Evolutionary conservation across 805 yeast genomes (phyloP).

Genomic region (Candida railenensis): DNA sequence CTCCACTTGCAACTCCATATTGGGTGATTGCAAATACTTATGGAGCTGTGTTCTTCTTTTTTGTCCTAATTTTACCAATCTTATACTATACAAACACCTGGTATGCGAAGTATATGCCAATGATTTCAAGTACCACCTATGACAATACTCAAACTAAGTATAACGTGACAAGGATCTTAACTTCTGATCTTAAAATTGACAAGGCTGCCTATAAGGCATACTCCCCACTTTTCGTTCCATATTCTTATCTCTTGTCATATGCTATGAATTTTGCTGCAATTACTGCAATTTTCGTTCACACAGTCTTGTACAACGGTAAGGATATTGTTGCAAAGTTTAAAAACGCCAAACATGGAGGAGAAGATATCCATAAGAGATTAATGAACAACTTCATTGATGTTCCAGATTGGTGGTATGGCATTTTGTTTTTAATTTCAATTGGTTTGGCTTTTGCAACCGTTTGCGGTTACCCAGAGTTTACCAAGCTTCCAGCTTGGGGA

Average conservation of each 20-base stretch:
- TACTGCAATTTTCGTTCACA: constrained; percentile 9
- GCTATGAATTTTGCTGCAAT: constrained; percentile 13
- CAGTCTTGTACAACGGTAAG: constrained; percentile 16
- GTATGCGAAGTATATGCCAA: constrained; percentile 22
- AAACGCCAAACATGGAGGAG: constrained; percentile 13
- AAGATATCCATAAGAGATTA: constrained; percentile 28
- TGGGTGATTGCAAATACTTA: constrained; percentile 17
- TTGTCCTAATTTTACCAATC: constrained; percentile 20
- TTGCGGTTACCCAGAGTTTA: constrained; percentile 29
- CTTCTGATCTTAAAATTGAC: constrained; percentile 12
- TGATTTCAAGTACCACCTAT: constrained; percentile 15
- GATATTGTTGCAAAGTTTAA: constrained; percentile 15
- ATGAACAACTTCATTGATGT: constrained; percentile 34
- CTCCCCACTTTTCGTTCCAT: constrained; percentile 16
- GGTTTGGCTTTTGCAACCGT: constrained; percentile 27
- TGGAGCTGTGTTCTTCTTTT: constrained; percentile 16
- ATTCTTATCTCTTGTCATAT: constrained; percentile 11
- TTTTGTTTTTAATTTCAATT: constrained; percentile 24
- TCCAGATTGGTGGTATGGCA: constrained; percentile 32
- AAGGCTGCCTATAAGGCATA: constrained; percentile 10
- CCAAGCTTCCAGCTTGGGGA: constrained; percentile 60
- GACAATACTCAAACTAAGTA: constrained; percentile 13
- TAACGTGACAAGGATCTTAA: constrained; percentile 15
- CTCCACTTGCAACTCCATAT: constrained; percentile 18
- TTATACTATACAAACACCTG: constrained; percentile 22